phyloP scores from a whole-genome alignment of 139 green algal genomes.

The Eudorina sp. region DNA sequence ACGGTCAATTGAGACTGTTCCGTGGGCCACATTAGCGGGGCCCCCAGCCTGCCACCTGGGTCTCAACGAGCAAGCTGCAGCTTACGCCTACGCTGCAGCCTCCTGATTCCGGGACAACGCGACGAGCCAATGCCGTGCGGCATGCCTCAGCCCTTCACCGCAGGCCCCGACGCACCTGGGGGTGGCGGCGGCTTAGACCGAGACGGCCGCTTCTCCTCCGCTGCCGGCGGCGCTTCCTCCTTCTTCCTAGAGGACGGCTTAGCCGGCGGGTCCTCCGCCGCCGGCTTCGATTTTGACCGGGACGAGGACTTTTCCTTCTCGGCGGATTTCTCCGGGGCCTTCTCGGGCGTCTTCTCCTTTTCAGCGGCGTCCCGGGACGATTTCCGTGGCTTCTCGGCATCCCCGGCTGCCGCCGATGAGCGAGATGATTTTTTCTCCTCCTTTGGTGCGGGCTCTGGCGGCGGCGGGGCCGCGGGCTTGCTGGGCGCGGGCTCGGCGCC shows the following conservation, averaged over 20 bases:
- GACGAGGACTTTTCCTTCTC: constrained; percentile 20
- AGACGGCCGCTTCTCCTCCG: neutral
- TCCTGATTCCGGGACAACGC: no score
- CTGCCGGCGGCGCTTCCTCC: neutral
- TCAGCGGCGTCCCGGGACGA: neutral
- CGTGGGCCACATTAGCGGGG: no score
- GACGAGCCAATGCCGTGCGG: no score
- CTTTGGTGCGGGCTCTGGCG: constrained; percentile 25
- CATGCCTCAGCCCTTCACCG: no score
- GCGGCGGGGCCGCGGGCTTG: constrained; percentile 17
- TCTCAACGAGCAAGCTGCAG: no score
- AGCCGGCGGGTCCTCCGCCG: neutral
- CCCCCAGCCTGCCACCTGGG: no score
- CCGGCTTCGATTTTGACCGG: neutral
- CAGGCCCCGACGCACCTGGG: constrained; percentile 8
- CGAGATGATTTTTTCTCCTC: constrained; percentile 3
- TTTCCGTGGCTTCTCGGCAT: no score
- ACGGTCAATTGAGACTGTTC: no score
- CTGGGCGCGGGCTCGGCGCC: neutral
- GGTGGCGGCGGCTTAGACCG: neutral
- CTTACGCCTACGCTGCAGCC: no score
- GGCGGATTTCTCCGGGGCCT: constrained; percentile 17
- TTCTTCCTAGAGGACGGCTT: constrained; percentile 42
- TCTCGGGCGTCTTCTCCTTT: neutral
- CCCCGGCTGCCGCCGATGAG: neutral